Evolutionary conservation across 75 land plant genomes (phyloP), one percentile per base, ranked within the genome.

Genomic region (Selaginella moellendorffii): DNA sequence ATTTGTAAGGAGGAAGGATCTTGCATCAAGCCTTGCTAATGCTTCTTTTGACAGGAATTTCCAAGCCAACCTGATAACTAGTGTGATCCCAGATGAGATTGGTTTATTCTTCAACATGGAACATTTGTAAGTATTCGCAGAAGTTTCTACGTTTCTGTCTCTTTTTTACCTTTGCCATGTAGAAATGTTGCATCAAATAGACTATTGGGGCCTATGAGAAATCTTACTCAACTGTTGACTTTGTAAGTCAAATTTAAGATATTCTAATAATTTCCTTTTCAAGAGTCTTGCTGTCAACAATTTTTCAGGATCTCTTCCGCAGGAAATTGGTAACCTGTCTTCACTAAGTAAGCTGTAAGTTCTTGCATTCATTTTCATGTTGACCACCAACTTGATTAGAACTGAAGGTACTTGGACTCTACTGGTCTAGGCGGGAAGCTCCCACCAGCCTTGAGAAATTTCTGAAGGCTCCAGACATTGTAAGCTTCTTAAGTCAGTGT

Each of bases 1-100:
- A 56, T 56, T 21, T 56, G 59, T 56, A 56, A 56, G 8, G 2
- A 56, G 2, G 2, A 21, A n/a, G n/a, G n/a, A n/a, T n/a, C n/a
- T n/a, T n/a, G n/a, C n/a, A n/a, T n/a, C n/a, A n/a, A n/a, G n/a
- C n/a, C n/a, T 56, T 56, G 21, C 19, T 21, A 21, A 25, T 56
- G 5, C 2, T 19, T 21, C 24, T 56, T 56, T 56, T 24, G n/a
- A n/a, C n/a, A 56, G 59, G n/a, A 56, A 56, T 56, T 56, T 56
- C 17, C 23, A 19, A 56, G 9, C 21, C 23, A 56, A 56, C n/a
- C 21, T 56, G n/a, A 56, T 56, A 21, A 56, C 59, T 56, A 19
- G 59, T 8, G 5, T n/a, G 9, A 5, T 56, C 23, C 59, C 59
- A 21, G 24, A 56, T 5, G 59, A 56, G 24, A 8, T 56, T 8